Conservation (phyloP, 257 asterid genomes). For the Rhazya stricta region DNA sequence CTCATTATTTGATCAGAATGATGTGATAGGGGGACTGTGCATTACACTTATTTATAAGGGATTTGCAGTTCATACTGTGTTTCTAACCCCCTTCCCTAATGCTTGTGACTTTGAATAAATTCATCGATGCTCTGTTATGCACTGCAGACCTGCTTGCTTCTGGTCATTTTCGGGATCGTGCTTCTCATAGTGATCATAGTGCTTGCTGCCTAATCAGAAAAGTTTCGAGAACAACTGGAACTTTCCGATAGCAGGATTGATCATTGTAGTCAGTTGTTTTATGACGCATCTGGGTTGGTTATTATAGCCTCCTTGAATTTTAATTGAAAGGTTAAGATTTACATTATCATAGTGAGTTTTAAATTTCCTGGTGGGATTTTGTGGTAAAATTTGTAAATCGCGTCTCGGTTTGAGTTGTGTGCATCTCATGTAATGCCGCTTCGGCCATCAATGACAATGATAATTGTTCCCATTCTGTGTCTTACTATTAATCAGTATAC, state of each 20-base stretch:
- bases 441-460: conserved; percentile 1
- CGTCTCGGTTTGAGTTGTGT: not conserved
- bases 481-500: not conserved
- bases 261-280: not conserved
- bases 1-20: not conserved
- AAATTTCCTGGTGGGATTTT: not conserved
- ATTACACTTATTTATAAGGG: not conserved
- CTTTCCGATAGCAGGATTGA: not conserved
- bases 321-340: not conserved
- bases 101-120: not conserved
- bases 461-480: not conserved
- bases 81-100: not conserved
- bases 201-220: conserved; percentile 46
- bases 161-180: conserved; percentile 76
- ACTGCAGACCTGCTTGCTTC: conserved; percentile 75
- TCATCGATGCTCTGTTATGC: not conserved
- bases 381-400: not conserved
- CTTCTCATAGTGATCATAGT: conserved; percentile 70
- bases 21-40: not conserved
- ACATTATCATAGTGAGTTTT: not conserved
- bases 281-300: conserved; percentile 1
- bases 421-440: not conserved
- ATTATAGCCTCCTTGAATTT: not conserved
- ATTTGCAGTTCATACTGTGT: not conserved
- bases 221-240: not conserved